Base-by-base conservation (phyloP, 495 filamentous ascomycete species). In the Viridothelium virens region DNA sequence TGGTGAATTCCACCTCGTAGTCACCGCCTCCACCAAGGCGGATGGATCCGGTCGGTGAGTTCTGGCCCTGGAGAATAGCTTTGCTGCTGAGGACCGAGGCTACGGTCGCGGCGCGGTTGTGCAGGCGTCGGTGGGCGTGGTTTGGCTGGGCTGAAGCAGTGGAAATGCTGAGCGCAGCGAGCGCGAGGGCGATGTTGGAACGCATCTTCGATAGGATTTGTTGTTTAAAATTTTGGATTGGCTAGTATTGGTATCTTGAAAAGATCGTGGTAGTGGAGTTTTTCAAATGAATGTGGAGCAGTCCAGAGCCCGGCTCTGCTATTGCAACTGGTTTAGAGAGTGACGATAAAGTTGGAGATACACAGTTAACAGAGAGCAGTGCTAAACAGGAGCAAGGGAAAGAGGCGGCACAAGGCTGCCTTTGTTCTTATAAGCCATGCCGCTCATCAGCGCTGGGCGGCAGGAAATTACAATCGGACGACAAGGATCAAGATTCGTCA, bases 1-100 rank as follows among this genome's bases (percentile, higher is more conserved):
- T 56, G 46, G 64, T 56, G 63, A 71, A 69, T 33, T 67, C 56
- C 25, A 59, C 53, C 6, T n/a, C 53, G 53, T 59, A 59, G 31
- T 59, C 53, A 18, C 53, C 53, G 5, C 11, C 7, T 5, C 25
- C 14, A 31, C 53, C 31, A 18, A 59, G 53, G 3, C 53, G 53
- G 53, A 59, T 36, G 31, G 53, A 31, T 7, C 53, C 53, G 53
- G 5, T 59, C 25, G 33, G 25, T 18, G 53, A 33, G 53, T 59
- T 59, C 7, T 18, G 33, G 31, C 53, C 53, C 3, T 5, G 5
- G 7, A 59, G 53, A 31, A 59, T 59, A 9, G 53, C 18, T 5
- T 10, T 34, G 6, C 36, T 36, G 31, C 18, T 18, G 53, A 59
- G 53, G 25, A 59, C 36, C 3, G 10, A 9, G 53, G 31, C 31